phyloP scores from a whole-genome alignment of 1,139 yeast genomes.

The Magnusiomyces tetraspermus region DNA sequence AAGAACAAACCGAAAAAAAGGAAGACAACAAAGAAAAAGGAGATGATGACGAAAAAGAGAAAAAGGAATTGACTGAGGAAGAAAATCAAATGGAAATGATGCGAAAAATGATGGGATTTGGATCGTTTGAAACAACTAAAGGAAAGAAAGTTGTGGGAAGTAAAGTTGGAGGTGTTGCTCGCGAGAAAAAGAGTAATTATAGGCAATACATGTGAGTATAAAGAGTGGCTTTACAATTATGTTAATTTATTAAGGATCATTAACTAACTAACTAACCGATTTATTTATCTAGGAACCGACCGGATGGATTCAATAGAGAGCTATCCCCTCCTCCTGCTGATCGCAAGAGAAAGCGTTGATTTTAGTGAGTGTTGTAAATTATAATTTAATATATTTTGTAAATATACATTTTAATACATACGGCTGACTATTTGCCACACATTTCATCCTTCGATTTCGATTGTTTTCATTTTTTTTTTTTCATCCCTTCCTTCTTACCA shows the following conservation, averaged over 20 bases:
- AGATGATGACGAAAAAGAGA: slow-evolving; percentile 21
- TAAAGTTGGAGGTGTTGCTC: slow-evolving; percentile 41
- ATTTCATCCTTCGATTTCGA: too few species aligned
- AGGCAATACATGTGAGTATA: slow-evolving; percentile 48
- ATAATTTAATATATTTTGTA: too few species aligned
- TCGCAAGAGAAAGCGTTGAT: slow-evolving; percentile 1
- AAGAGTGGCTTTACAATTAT: not conserved
- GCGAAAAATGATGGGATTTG: slow-evolving; percentile 53
- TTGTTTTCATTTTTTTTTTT: too few species aligned
- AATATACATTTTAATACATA: too few species aligned
- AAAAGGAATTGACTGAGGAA: slow-evolving; percentile 15
- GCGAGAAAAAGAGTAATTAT: slow-evolving; percentile 38
- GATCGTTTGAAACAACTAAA: slow-evolving; percentile 51
- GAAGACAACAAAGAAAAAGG: slow-evolving; percentile 7
- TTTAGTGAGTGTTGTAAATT: not conserved
- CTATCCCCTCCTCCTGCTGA: slow-evolving; percentile 39
- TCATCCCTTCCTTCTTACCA: too few species aligned
- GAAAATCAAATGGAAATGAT: slow-evolving; percentile 26
- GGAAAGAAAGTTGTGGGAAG: slow-evolving; percentile 42
- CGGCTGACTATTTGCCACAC: too few species aligned
- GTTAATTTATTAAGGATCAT: not conserved
- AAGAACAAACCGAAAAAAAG: not conserved
- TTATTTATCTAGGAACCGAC: slow-evolving; percentile 34
- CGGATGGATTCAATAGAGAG: slow-evolving; percentile 52
- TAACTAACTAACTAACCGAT: not conserved